phyloP scores from a whole-genome alignment of 2,329 filamentous ascomycete species.

The Blastomyces gilchristii region DNA sequence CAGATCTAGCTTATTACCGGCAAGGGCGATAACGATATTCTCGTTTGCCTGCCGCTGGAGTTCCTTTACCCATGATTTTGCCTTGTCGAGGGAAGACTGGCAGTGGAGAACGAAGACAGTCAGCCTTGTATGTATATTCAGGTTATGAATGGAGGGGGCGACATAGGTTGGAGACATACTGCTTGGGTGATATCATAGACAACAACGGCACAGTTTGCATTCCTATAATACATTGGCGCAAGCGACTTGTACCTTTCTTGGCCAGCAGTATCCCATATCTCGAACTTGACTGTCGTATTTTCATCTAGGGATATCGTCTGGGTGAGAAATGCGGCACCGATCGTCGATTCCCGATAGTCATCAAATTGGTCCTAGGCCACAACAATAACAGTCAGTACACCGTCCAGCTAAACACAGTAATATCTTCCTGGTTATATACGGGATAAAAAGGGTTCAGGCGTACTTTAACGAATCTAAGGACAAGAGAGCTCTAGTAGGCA shows the following conservation, averaged over 20 bases:
- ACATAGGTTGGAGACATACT: constrained; percentile 45
- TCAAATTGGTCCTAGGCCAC: constrained; percentile 85
- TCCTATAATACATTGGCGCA: constrained; percentile 98
- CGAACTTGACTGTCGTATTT: constrained; percentile 97
- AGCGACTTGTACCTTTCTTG: constrained; percentile 99
- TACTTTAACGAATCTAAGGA: constrained; percentile 96
- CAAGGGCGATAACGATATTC: constrained; percentile 97
- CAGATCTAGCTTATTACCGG: constrained; percentile 94
- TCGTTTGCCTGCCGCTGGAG: constrained; percentile 97
- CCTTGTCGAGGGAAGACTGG: constrained; percentile 93
- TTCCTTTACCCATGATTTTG: constrained; percentile 98
- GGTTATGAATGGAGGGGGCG: not conserved
- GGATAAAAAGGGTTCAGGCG: constrained; percentile 17
- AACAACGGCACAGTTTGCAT: constrained; percentile 97
- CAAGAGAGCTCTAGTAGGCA: constrained; percentile 72
- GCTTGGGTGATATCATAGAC: constrained; percentile 99
- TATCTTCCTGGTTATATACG: not conserved
- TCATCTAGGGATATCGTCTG: constrained; percentile 98
- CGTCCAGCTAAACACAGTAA: not conserved
- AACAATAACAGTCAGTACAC: constrained; percentile 1
- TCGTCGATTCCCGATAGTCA: constrained; percentile 93
- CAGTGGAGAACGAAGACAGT: constrained; percentile 45
- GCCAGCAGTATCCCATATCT: constrained; percentile 98
- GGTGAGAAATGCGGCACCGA: constrained; percentile 95
- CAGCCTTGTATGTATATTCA: not conserved